Evolutionary conservation across 345 rosid genomes (phyloP).

Genomic region (Aquilaria malaccensis): DNA sequence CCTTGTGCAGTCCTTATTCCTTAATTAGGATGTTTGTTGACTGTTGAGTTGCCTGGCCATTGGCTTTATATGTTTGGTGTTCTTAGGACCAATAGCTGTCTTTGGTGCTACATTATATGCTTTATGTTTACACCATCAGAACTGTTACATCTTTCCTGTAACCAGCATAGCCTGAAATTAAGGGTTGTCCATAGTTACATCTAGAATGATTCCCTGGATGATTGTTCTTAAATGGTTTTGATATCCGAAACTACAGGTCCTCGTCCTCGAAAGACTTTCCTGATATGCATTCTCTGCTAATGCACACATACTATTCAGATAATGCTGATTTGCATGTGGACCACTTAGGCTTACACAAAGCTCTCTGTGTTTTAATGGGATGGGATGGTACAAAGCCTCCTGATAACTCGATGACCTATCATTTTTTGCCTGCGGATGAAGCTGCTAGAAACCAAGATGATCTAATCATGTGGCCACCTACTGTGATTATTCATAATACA

Average conservation of each 20-base stretch:
- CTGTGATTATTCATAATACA: constrained; percentile 89
- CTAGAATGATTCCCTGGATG: constrained; percentile 28
- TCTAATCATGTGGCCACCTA: constrained; percentile 95
- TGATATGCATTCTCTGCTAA: constrained; percentile 86
- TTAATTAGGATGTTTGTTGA: no score
- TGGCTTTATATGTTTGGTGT: no score
- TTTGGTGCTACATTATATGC: no score
- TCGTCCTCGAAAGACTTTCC: constrained; percentile 79
- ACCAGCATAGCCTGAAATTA: no score
- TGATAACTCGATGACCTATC: constrained; percentile 80
- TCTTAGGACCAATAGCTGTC: no score
- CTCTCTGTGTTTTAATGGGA: constrained; percentile 93
- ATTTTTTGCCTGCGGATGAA: constrained; percentile 63
- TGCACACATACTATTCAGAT: constrained; percentile 89
- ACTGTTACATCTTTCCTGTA: no score
- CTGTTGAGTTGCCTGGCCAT: no score
- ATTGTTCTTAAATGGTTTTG: constrained; percentile 55
- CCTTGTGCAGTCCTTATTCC: no score
- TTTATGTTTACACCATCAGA: no score
- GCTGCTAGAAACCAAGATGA: constrained; percentile 80
- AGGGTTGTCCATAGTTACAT: no score
- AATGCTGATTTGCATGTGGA: constrained; percentile 67
- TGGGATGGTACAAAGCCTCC: constrained; percentile 85
- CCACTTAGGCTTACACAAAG: constrained; percentile 96
- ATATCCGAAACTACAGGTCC: constrained; percentile 76